Evolutionary conservation across 441 rosid species (phyloP), one percentile per base, ranked within the genome.

Genomic region (Gossypium trilobum): DNA sequence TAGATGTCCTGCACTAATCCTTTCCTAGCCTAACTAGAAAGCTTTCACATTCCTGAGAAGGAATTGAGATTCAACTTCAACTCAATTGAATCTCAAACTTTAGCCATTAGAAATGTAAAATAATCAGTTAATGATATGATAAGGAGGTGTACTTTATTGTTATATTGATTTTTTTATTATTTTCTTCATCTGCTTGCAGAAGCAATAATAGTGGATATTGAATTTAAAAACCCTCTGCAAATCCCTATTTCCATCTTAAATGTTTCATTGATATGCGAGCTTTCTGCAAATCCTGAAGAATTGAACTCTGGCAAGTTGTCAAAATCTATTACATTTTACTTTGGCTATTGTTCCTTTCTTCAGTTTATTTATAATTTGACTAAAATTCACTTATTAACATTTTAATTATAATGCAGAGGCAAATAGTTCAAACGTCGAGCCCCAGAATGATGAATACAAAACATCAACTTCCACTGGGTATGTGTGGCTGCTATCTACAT

Each of bases 211-310:
- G 88, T 95, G 74, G 87, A 74, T 77, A 71, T 95, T 67, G 92
- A 88, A 82, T 88, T 95, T 77, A 83, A 79, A 82, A 95, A 95
- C 75, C 97, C 98, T 66, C 80, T 93, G 78, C 88, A 86, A 77
- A 80, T 89, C 63, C 84, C 95, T 57, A 84, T 91, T 79, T 87
- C 97, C 75, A 69, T 93, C 66, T 82, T 92, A 27, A 75, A 78
- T 64, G 88, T 93, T 77, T 84, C 93, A 75, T 87, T 93, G 85
- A 85, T 93, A 68, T 89, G 97, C 72, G 92, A 93, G 77, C 91
- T 85, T 76, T 82, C 86, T 61, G 71, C 78, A 64, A 82, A 71
- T 72, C 76, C 92, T 68, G 97, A 89, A 77, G 97, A 90, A 62
- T 75, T 71, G 17, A 71, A 78, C 72, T 78, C 88, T 63, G 95